phyloP scores from a whole-genome alignment of 768 basidiomycete species.

The Hygrocybe punicea region DNA sequence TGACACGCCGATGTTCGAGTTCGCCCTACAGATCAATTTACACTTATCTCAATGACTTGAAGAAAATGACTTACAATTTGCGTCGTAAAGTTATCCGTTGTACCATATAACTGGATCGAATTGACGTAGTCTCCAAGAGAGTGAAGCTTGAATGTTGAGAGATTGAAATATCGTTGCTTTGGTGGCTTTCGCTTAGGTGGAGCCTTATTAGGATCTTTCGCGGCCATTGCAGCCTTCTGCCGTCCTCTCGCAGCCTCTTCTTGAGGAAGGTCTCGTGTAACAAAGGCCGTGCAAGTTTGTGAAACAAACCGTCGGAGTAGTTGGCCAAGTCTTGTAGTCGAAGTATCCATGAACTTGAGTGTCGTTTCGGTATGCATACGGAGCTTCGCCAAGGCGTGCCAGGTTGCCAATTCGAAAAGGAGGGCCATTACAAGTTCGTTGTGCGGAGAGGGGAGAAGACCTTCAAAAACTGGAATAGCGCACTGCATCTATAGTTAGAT shows the following conservation, averaged over 20 bases:
- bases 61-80: constrained; percentile 24
- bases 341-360: constrained; percentile 20
- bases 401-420: constrained; percentile 31
- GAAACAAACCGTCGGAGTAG: constrained; percentile 21
- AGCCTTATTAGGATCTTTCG: neutral
- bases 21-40: constrained; percentile 30
- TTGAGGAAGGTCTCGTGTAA: constrained; percentile 22
- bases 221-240: constrained; percentile 9
- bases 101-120: constrained; percentile 29
- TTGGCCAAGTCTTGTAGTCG: constrained; percentile 26
- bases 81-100: constrained; percentile 31
- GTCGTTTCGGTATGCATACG: constrained; percentile 38
- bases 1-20: constrained; percentile 35
- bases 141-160: constrained; percentile 30
- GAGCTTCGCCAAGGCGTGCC: constrained; percentile 43
- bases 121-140: constrained; percentile 25
- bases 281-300: constrained; percentile 14
- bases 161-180: constrained; percentile 18
- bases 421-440: constrained; percentile 29
- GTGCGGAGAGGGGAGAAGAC: constrained; percentile 30
- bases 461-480: constrained; percentile 34
- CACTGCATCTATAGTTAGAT: constrained; percentile 21
- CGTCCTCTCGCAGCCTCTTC: constrained; percentile 28
- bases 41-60: neutral
- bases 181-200: neutral